Conservation (phyloP, 331 rosid genomes). For the Telfairia occidentalis region DNA sequence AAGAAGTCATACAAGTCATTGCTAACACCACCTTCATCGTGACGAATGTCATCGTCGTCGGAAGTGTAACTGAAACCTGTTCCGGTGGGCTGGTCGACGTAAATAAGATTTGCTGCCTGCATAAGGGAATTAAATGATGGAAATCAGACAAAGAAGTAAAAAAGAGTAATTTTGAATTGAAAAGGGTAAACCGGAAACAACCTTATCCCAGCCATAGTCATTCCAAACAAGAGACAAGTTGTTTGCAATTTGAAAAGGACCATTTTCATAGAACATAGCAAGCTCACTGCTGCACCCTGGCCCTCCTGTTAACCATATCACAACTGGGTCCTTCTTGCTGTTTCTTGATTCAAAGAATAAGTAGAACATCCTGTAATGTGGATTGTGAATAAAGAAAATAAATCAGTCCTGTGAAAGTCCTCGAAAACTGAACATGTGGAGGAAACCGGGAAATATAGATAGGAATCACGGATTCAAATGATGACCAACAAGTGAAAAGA, state of each 20-base stretch:
- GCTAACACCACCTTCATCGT: slow-evolving; percentile 71
- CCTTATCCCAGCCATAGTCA: slow-evolving; percentile 93
- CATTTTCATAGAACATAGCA: slow-evolving; percentile 89
- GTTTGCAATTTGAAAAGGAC: slow-evolving; percentile 66
- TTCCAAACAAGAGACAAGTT: slow-evolving; percentile 78
- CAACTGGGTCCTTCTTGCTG: slow-evolving; percentile 52
- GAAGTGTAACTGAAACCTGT: slow-evolving; percentile 83
- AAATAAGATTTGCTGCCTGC: slow-evolving; percentile 81
- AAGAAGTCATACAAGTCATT: slow-evolving; percentile 82
- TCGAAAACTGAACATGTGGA: background rate
- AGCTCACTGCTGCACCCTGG: slow-evolving; percentile 95
- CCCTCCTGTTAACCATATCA: slow-evolving; percentile 95
- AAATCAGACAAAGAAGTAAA: background rate
- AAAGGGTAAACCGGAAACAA: background rate
- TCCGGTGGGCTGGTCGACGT: slow-evolving; percentile 86
- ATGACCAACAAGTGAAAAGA: background rate
- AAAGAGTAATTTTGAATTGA: background rate
- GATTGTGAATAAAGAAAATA: background rate
- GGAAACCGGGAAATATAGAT: background rate
- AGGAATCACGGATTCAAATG: background rate
- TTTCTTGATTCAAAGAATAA: slow-evolving; percentile 78
- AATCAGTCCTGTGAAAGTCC: background rate
- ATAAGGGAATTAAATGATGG: background rate
- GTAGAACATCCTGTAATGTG: slow-evolving; percentile 76
- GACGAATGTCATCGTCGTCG: slow-evolving; percentile 57